Percentiles rank a stretch among this genome's conserved stretches.
These are phyloP conservation scores for Cynara cardunculus DNA, from an alignment of 129 eudicot species.

Conservation along the genomic window DNA sequence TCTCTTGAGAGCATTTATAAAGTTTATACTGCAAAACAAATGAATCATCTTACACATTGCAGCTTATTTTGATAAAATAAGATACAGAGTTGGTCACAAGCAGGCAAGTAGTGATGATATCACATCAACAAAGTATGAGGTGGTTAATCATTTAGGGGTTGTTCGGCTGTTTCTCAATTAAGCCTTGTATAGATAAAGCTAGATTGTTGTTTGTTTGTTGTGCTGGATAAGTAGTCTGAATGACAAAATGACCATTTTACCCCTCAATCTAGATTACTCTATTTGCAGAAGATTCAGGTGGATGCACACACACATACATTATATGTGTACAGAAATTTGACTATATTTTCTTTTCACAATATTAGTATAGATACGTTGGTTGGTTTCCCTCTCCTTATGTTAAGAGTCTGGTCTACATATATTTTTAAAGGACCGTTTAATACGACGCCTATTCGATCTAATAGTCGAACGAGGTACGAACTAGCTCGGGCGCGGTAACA, in stretches of 20 bases:
- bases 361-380: too few relatives aligned
- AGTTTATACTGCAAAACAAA: conserved; percentile 53
- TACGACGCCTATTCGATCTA: too few relatives aligned
- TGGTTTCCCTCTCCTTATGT: too few relatives aligned
- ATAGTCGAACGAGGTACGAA: too few relatives aligned
- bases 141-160: not conserved
- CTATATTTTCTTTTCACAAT: too few relatives aligned
- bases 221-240: not conserved
- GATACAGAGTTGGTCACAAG: not conserved
- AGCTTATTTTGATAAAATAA: not conserved
- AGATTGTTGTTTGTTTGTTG: not conserved
- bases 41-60: not conserved
- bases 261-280: not conserved
- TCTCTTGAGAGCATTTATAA: conserved; percentile 59
- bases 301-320: not conserved
- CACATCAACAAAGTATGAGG: not conserved
- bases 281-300: not conserved
- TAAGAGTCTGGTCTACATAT: too few relatives aligned
- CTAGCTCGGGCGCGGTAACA: too few relatives aligned
- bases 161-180: not conserved
- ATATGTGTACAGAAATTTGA: too few relatives aligned
- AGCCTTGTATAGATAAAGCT: not conserved
- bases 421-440: too few relatives aligned
- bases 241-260: not conserved
- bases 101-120: not conserved